Evolutionary conservation across 768 basidiomycete species (phyloP).

Genomic region (Calocybe gangraenosa): DNA sequence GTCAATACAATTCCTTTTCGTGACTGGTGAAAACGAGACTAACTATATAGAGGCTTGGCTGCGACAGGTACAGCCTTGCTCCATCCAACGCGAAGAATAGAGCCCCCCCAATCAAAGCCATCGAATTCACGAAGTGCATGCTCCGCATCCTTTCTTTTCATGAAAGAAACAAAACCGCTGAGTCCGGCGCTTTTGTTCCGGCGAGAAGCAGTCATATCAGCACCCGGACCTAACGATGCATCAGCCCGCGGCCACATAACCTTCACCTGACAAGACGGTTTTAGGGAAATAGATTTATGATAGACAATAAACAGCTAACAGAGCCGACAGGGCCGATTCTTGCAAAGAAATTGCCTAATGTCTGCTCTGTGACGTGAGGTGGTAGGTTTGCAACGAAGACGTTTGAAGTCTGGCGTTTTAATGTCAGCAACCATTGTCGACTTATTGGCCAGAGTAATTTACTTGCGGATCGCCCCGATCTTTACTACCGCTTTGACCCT

Average conservation of each 20-base stretch:
- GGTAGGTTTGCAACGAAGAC: conserved; percentile 95
- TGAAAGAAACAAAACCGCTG: conserved; percentile 95
- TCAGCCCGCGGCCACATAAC: conserved; percentile 99
- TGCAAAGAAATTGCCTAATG: conserved; percentile 88
- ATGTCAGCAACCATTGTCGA: not conserved
- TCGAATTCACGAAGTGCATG: conserved; percentile 85
- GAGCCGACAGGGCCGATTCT: conserved; percentile 90
- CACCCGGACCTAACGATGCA: conserved; percentile 58
- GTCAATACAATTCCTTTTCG: too few relatives aligned
- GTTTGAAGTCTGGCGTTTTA: conserved; percentile 73
- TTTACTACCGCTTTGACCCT: conserved; percentile 86
- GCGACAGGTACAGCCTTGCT: conserved; percentile 94
- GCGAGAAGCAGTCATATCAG: conserved; percentile 71
- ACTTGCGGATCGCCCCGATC: conserved; percentile 88
- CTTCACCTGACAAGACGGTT: conserved; percentile 60
- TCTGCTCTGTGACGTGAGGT: conserved; percentile 77
- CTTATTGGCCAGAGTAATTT: conserved; percentile 13
- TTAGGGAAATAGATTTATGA: not conserved
- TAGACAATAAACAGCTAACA: conserved; percentile 35
- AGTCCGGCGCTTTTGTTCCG: conserved; percentile 71
- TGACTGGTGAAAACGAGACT: conserved; percentile 12
- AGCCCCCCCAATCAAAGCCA: conserved; percentile 94
- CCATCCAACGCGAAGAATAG: conserved; percentile 86
- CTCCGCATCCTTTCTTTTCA: conserved; percentile 92
- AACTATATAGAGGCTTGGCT: conserved; percentile 77